Evolutionary conservation across 2,329 filamentous ascomycete species (phyloP), one percentile per base, ranked within the genome.

Genomic region (Thelonectria rubi): DNA sequence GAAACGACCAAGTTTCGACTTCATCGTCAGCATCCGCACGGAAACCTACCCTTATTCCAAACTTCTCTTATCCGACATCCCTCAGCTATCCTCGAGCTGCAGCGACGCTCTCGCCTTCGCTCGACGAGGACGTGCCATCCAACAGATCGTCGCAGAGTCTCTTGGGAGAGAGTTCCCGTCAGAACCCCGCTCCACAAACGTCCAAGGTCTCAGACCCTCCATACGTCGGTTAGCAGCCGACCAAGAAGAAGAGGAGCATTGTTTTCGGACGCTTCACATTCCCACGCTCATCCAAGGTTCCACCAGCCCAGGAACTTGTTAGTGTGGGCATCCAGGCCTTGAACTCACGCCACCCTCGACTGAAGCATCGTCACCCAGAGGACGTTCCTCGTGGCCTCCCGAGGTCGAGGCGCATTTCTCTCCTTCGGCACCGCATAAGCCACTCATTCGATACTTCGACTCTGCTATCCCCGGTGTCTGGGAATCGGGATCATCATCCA

Each of bases 11-110:
- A 63, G 30, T 15, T 34, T 48, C 53, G 47, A 46, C 30, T 15
- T 32, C 42, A 18, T 50, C 30, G 43, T 37, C 49, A 55, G n/a
- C 43, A 20, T 24, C 40, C 21, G n/a, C 30, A 39, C 9, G 17
- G 3, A 47, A 49, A n/a, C 12, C 49, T 9, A 34, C 32, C 11
- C 32, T 30, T 9, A 45, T 66, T 45, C 63, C 65, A 18, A 73
- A 72, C 54, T 70, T 69, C 40, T 70, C 67, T 18, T 72, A 71
- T 55, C 69, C 66, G 4, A 63, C 62, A 21, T 58, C 58, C 18
- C 30, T 66, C 26, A 54, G 57, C 40, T 21, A 61, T 20, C 63
- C 55, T 21, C 58, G 37, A 17, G 17, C 20, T 21, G 15, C 14
- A 26, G 42, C 32, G 6, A 54, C 24, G 37, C 18, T 49, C 2